These are phyloP conservation scores for Apiotrichum domesticum DNA, from an alignment of 1,284 basidiomycete species.

Conservation along the genomic window DNA sequence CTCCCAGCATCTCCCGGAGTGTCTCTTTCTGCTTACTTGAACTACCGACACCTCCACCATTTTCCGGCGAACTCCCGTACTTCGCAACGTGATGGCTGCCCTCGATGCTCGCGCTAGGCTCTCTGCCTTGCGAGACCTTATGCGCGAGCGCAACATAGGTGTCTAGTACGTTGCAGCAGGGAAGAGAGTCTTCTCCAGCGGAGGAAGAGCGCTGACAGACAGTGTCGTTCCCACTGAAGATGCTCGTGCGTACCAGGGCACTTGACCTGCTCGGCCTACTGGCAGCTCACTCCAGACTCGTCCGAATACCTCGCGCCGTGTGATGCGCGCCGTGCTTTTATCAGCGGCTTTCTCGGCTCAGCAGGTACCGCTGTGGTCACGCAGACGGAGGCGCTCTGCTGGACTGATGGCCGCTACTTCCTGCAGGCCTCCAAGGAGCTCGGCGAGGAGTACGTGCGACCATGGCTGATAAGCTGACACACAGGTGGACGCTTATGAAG, in stretches of 20 bases:
- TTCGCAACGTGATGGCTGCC: constrained; percentile 8
- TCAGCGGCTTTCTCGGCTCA: constrained; percentile 89
- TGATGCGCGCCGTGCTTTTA: constrained; percentile 76
- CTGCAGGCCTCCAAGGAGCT: constrained; percentile 86
- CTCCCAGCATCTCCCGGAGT: neutral
- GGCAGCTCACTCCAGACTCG: constrained; percentile 55
- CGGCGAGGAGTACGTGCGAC: constrained; percentile 55
- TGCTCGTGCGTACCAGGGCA: constrained; percentile 58
- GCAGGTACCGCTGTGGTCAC: constrained; percentile 83
- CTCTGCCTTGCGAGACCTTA: constrained; percentile 15
- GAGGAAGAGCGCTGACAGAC: constrained; percentile 2
- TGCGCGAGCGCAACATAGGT: constrained; percentile 21
- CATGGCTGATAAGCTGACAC: constrained; percentile 51
- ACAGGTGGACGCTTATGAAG: constrained; percentile 89
- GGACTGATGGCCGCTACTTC: constrained; percentile 89
- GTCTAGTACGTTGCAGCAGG: constrained; percentile 11
- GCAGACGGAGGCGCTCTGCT: constrained; percentile 54
- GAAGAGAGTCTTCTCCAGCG: neutral
- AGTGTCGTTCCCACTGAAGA: constrained; percentile 77
- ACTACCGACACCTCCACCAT: constrained; percentile 2
- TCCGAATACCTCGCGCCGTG: constrained; percentile 84
- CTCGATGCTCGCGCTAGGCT: constrained; percentile 18
- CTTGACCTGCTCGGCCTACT: neutral
- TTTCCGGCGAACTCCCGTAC: constrained; percentile 7
- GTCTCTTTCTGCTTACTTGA: neutral